These are phyloP conservation scores for Ceratobasidium theobromae DNA, from an alignment of 1,284 basidiomycete genomes.

Conservation along the genomic window DNA sequence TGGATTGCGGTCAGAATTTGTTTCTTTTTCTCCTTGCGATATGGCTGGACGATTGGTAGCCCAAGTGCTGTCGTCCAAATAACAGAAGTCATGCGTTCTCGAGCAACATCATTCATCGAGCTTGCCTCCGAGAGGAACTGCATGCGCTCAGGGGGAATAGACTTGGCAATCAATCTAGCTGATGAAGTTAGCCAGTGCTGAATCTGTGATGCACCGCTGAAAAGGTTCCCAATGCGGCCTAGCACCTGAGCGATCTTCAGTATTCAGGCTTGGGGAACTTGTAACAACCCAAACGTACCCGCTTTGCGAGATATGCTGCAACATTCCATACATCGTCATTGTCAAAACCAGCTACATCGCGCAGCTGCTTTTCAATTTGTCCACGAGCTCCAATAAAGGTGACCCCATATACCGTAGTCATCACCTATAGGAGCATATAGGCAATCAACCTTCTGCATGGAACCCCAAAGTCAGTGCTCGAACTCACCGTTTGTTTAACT, in stretches of 20 bases:
- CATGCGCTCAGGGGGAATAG: conserved; percentile 78
- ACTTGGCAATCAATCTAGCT: conserved; percentile 85
- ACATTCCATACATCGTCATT: conserved; percentile 72
- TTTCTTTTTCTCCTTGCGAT: conserved; percentile 80
- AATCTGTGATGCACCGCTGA: conserved; percentile 87
- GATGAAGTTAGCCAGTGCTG: conserved; percentile 87
- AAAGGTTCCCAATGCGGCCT: conserved; percentile 88
- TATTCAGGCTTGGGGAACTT: conserved; percentile 17
- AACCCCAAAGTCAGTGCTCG: not conserved
- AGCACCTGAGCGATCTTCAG: conserved; percentile 54
- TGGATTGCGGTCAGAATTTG: conserved; percentile 82
- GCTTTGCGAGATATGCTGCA: conserved; percentile 82
- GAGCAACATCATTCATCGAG: conserved; percentile 53
- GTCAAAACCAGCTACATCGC: conserved; percentile 72
- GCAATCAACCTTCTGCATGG: not conserved
- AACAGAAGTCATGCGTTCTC: conserved; percentile 94
- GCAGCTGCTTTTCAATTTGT: conserved; percentile 90
- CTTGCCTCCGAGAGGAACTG: conserved; percentile 46
- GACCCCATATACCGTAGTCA: conserved; percentile 99
- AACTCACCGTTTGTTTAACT: conserved; percentile 91
- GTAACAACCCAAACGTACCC: conserved; percentile 48
- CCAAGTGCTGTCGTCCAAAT: conserved; percentile 97
- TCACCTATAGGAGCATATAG: conserved; percentile 58
- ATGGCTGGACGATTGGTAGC: conserved; percentile 94
- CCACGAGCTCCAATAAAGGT: conserved; percentile 94